Percentiles rank a stretch among this genome's conserved stretches.
phyloP scores from a whole-genome alignment of 2,329 filamentous ascomycete species.

The Colletotrichum truncatum region DNA sequence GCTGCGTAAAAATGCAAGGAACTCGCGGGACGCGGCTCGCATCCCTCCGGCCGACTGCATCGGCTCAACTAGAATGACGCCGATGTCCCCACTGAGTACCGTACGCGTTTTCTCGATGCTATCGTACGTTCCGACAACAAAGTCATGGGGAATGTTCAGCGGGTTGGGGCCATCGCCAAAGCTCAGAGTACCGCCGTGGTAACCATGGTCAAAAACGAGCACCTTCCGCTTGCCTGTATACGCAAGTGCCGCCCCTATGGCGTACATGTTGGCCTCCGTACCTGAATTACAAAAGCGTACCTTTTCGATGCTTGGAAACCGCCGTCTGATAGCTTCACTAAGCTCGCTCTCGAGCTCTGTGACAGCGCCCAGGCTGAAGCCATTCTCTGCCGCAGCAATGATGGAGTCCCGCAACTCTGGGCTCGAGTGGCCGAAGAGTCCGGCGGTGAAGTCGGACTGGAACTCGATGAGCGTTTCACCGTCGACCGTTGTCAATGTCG shows the following conservation, averaged over 20 bases:
- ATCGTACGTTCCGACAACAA: constrained; percentile 67
- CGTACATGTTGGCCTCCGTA: constrained; percentile 70
- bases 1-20: constrained; percentile 53
- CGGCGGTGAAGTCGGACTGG: constrained; percentile 70
- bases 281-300: constrained; percentile 72
- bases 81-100: constrained; percentile 57
- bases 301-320: no score
- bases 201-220: constrained; percentile 58
- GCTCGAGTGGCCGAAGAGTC: constrained; percentile 72
- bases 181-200: constrained; percentile 46
- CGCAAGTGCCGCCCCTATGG: constrained; percentile 60
- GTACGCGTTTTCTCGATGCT: constrained; percentile 52
- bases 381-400: constrained; percentile 50
- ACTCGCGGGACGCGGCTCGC: constrained; percentile 57
- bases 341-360: constrained; percentile 59
- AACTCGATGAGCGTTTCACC: constrained; percentile 64
- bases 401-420: constrained; percentile 60
- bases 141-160: constrained; percentile 54
- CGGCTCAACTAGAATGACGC: constrained; percentile 71
- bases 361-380: constrained; percentile 64
- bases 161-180: constrained; percentile 41
- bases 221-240: constrained; percentile 56
- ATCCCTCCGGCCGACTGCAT: constrained; percentile 72
- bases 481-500: constrained; percentile 48
- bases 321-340: constrained; percentile 59